A percentile compares a stretch with the other conserved stretches of the same genome.
Conservation (phyloP, 176 grass and related monocot species). For the Puccinellia tenuiflora region DNA sequence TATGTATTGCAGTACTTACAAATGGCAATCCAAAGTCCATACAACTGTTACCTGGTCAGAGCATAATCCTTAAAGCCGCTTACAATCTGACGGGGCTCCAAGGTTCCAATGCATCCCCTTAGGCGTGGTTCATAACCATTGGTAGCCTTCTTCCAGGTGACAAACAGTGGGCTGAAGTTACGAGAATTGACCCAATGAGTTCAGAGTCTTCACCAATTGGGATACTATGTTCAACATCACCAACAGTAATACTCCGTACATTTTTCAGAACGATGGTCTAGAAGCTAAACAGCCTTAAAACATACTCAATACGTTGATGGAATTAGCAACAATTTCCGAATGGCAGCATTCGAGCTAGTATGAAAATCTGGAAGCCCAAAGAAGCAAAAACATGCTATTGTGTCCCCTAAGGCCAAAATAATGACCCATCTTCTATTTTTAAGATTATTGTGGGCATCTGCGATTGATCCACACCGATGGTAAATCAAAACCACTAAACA, state of each 20-base stretch:
- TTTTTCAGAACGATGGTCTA: not conserved
- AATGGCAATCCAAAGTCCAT: not conserved
- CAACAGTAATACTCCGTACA: too few species aligned
- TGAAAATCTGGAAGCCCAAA: not conserved
- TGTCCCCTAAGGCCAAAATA: not conserved
- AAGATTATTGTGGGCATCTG: too few species aligned
- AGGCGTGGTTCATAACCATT: conserved; percentile 91
- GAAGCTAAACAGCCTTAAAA: not conserved
- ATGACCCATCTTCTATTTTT: not conserved
- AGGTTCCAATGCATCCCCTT: conserved; percentile 93
- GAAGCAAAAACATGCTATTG: not conserved
- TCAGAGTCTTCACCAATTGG: not conserved
- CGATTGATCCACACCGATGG: not conserved
- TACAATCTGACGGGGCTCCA: conserved; percentile 76
- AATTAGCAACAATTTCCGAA: not conserved
- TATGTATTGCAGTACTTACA: not conserved
- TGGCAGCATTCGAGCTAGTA: not conserved
- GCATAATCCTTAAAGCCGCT: conserved; percentile 91
- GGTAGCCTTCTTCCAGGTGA: conserved; percentile 93
- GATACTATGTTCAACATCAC: not conserved
- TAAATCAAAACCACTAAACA: not conserved
- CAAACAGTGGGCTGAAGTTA: conserved; percentile 91
- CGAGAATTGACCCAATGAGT: conserved; percentile 2
- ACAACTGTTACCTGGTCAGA: conserved; percentile 65
- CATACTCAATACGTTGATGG: not conserved